Evolutionary conservation across 176 grass and related monocot species (phyloP), one percentile per base, ranked within the genome.

Genomic region (Avena atlantica): DNA sequence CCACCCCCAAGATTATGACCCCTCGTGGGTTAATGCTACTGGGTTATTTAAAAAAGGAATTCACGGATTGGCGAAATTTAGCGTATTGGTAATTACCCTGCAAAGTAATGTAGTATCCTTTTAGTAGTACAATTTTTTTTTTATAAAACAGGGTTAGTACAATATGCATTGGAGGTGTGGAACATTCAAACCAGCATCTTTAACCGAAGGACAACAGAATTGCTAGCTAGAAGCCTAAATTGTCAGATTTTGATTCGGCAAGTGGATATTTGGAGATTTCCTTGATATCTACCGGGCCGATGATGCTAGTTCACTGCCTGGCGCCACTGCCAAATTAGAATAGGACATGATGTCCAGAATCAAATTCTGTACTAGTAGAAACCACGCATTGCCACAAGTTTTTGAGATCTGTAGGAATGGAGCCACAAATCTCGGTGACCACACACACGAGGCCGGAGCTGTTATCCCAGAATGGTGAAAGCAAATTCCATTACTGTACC

Each of bases 211-310:
- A 51, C 25, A 70, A 23, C 14, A 23, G 61, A 81, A 60, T 10
- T 12, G 25, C 42, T 44, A 74, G 71, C 53, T 37, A 44, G 70
- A 74, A 25, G 70, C 44, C 44, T 74, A 40, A 25, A 53, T 13
- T 37, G 5, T 23, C 8, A 5, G 14, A 59, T 73, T 60, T 87
- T 63, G 79, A 65, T 87, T 73, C 49, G 17, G 72, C 84, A 87
- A 72, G 64, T 87, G 64, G 48, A 29, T 82, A 55, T 29, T 78
- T 78, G 53, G 51, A 90, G 62, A 70, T 78, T 44, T 90, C 40
- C 15, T 42, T 61, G 34, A 27, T 57, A 70, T 86, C 48, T 81
- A 86, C 78, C 49, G 14, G 78, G 84, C 20, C 14, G 78, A 86
- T 20, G 78, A 86, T 82, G 70, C 20, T 51, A 74, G 25, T 78